Base-by-base conservation (phyloP, 2,329 filamentous ascomycete genomes). In the Aspergillus quadrilineatus region DNA sequence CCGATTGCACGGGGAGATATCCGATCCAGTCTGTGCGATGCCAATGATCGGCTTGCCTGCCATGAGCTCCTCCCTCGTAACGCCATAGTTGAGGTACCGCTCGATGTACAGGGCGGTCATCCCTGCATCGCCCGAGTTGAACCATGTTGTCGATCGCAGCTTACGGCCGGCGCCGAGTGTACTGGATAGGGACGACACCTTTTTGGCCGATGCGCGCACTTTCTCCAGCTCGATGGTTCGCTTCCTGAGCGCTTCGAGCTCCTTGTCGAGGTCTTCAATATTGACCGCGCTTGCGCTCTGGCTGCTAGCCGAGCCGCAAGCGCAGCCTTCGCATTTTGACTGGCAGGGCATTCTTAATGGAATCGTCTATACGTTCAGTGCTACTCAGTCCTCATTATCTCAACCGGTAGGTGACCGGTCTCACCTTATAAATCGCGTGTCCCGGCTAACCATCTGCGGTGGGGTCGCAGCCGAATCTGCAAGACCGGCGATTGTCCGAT, bases 11-110 rank as follows among this genome's bases (percentile, higher is more conserved):
- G 79, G 79, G 0, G 79, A 71, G 34, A 82, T 64, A 60, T 82
- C 79, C 4, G 78, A 81, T 4, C 79, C 79, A 0, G 79, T 77
- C 68, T 82, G 79, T 1, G 79, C 79, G 57, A 81, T 82, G 42
- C 79, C 79, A 59, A 82, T 79, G 60, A 81, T 78, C 17, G 79
- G 79, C 60, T 78, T 80, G 1, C 75, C 77, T 1, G 77, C 77
- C 65, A 75, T 75, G 26, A 82, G 70, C 64, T 82, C 79, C 56
- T 80, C 77, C 29, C 71, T 67, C 1, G 79, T 81, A 44, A 81
- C 65, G 6, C 79, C 79, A 51, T 76, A 80, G 67, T 81, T 81
- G 60, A 81, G 72, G 58, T 78, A 80, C 30, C 79, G 74, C 62
- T 82, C 79, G 55, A 79, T 74, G 62, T 82, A 82, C 30, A 80